Base-by-base conservation (phyloP, 345 rosid species). In the Luvunga scandens region DNA sequence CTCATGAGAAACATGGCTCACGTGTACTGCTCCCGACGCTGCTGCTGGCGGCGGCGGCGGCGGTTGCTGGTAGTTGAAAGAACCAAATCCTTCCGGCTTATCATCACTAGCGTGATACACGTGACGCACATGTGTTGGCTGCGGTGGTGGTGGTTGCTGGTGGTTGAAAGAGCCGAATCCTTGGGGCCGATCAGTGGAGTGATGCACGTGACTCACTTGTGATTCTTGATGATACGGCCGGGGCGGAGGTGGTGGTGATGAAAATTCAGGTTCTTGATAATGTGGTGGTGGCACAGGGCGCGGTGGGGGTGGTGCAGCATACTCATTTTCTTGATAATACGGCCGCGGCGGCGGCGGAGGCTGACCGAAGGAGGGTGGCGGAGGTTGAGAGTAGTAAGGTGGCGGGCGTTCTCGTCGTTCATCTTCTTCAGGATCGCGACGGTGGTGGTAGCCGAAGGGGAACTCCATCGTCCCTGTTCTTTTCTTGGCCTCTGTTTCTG, bases 171-270 rank as follows among this genome's bases (percentile, higher is more conserved):
- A 68, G 39, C 38, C 10, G 65, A 34, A 70, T 28, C 62, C 78
- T 13, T 45, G 18, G 50, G 50, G 50, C 19, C 38, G 77, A 70
- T 63, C 76, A 24, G 77, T 70, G 1, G 73, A 33, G 75, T 82
- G 86, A 56, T 75, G 75, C 65, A 87, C 83, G 76, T 84, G 84
- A 6, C 79, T 85, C 83, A 80, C 94, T 13, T 88, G 90, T 4
- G 50, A 18, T 33, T 65, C 78, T 66, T 82, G 80, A 22, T 72
- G 33, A 69, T 76, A 75, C 14, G 82, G 65, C 33, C 75, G 80
- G 9, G 75, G 79, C 5, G 78, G 81, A 34, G 83, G 73, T 38
- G 87, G 87, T 19, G 86, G 69, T 8, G 87, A 76, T 24, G 80
- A 82, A 72, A 67, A 78, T 12, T 74, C 75, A 8, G 71, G 33